Conservation (phyloP, 129 eudicot species). For the Artemisia argyi region DNA sequence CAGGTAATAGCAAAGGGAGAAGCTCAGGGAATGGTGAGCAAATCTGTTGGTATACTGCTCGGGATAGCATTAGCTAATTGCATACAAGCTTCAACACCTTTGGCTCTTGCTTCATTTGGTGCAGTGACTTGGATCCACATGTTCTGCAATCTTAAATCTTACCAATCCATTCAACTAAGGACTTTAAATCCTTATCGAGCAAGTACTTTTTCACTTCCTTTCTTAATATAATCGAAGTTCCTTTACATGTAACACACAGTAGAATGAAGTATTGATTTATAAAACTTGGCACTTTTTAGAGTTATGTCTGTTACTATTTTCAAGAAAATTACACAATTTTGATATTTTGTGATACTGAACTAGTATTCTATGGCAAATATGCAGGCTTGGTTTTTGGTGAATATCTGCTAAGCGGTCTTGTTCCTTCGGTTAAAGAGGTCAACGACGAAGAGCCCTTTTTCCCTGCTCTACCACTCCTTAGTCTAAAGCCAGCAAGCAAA, state of each 20-base stretch:
- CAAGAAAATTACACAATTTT: too few relatives aligned
- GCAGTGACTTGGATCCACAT: slow-evolving; percentile 86
- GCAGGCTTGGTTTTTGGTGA: slow-evolving; percentile 89
- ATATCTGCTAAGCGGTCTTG: slow-evolving; percentile 82
- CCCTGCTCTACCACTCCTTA: slow-evolving; percentile 65
- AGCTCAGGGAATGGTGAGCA: slow-evolving; percentile 99
- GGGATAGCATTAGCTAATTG: slow-evolving; percentile 83
- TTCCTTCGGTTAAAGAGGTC: slow-evolving; percentile 89
- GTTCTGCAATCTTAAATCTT: slow-evolving; percentile 95
- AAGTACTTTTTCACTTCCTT: slow-evolving; percentile 46
- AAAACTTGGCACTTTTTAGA: background rate
- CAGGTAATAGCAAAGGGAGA: slow-evolving; percentile 98
- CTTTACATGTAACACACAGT: background rate
- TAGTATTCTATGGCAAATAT: background rate
- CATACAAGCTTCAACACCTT: slow-evolving; percentile 75
- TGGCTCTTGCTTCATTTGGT: slow-evolving; percentile 81
- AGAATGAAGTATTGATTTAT: background rate
- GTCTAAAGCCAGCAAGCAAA: slow-evolving; percentile 52
- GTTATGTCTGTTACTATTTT: too few relatives aligned
- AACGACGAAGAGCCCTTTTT: slow-evolving; percentile 93
- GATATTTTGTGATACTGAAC: background rate
- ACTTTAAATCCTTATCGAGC: slow-evolving; percentile 98
- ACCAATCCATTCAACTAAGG: slow-evolving; percentile 89
- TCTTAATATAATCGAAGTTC: background rate
- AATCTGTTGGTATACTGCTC: slow-evolving; percentile 75